Evolutionary conservation across 345 rosid genomes (phyloP).

Genomic region (Reutealis trisperma): DNA sequence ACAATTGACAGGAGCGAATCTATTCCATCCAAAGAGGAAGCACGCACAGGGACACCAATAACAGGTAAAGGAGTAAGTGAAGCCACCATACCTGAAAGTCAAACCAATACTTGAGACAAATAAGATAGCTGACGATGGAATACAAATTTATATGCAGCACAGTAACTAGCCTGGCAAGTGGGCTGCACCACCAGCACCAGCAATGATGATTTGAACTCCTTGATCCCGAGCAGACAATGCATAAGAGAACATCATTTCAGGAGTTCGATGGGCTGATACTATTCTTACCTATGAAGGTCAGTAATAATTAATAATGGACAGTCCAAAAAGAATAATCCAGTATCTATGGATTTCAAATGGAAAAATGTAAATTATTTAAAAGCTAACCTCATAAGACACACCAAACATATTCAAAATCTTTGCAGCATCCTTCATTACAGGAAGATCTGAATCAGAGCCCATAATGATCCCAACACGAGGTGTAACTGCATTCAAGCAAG

Average conservation of each 20-base stretch:
- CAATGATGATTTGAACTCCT: conserved; percentile 82
- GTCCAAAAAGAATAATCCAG: neutral
- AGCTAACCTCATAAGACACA: conserved; percentile 72
- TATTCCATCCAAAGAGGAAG: conserved; percentile 79
- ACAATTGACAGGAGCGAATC: conserved; percentile 94
- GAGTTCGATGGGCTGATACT: conserved; percentile 92
- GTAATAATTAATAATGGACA: neutral
- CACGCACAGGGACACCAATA: conserved; percentile 89
- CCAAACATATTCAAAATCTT: conserved; percentile 60
- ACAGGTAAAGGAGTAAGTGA: conserved; percentile 91
- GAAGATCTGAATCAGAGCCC: conserved; percentile 98
- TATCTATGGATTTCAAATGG: neutral
- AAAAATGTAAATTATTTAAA: neutral
- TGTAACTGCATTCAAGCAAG: conserved; percentile 46
- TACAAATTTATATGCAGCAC: neutral
- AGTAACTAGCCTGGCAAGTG: conserved; percentile 78
- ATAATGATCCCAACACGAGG: conserved; percentile 86
- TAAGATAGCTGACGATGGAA: neutral
- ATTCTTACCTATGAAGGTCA: conserved; percentile 55
- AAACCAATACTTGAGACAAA: conserved; percentile 1
- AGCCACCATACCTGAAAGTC: conserved; percentile 83
- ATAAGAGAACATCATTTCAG: conserved; percentile 84
- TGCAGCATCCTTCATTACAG: conserved; percentile 94
- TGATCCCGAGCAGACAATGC: conserved; percentile 66
- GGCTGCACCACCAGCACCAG: conserved; percentile 99